Conservation (phyloP, 2,329 filamentous ascomycete genomes). For the Hirsutella rhossiliensis region DNA sequence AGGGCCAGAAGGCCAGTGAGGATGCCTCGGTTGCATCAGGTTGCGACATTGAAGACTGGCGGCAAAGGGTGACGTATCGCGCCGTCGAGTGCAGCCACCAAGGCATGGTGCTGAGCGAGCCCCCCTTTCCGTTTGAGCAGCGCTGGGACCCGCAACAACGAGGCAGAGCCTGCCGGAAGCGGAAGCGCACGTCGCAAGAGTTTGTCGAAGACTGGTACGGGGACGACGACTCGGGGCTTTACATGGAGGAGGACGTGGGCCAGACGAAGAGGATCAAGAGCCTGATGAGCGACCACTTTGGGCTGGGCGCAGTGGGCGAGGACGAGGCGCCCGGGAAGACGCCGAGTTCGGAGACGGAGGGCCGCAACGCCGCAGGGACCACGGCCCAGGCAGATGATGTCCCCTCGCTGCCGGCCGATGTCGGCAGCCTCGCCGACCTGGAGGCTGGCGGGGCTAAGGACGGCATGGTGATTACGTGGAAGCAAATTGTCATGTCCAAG, state of each 20-base stretch:
- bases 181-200: conserved; percentile 32
- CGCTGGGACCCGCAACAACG: conserved; percentile 73
- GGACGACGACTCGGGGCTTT: conserved; percentile 15
- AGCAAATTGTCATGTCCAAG: conserved; percentile 47
- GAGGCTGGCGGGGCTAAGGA: conserved; percentile 31
- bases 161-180: conserved; percentile 23
- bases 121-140: conserved; percentile 83
- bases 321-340: not conserved
- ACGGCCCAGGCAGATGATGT: conserved; percentile 39
- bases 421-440: conserved; percentile 39
- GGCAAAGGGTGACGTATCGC: conserved; percentile 56
- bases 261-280: not conserved
- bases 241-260: conserved; percentile 17
- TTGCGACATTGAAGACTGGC: conserved; percentile 49
- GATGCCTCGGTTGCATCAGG: conserved; percentile 22
- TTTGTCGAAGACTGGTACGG: conserved; percentile 18
- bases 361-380: not conserved
- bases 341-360: conserved; percentile 3
- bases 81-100: conserved; percentile 79
- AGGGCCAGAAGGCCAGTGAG: conserved; percentile 5
- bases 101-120: conserved; percentile 54
- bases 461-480: conserved; percentile 60
- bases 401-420: conserved; percentile 46
- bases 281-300: not conserved
- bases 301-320: not conserved